Evolutionary conservation across 1,284 basidiomycete species (phyloP), one percentile per base, ranked within the genome.

Genomic region (Rhodotorula glutinis): DNA sequence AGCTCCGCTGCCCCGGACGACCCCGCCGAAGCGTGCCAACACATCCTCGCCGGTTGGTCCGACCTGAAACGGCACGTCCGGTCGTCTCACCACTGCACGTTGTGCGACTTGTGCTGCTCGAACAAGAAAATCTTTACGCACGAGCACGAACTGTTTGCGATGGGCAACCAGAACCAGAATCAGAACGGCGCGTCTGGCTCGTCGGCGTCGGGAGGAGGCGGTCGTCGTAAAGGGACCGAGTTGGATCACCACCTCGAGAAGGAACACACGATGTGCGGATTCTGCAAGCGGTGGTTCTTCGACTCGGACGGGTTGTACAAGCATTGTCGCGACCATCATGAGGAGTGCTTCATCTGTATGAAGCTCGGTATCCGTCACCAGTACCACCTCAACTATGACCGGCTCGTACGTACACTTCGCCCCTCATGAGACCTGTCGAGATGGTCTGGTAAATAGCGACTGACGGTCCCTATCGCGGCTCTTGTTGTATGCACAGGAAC

Each of bases 121-220:
- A 84, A 85, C 79, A 93, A 98, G 81, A 97, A 96, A 75, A 90
- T 98, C 56, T 98, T 98, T 80, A 84, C 91, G 0, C 94, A 98
- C 78, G 95, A 98, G 78, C 96, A 98, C 77, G 85, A 87, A 0
- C 79, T 97, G 25, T 97, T 95, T 77, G 83, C 87, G 1, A 83
- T 85, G 2, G 82, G 52, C 5, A 25, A 21, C 17, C 17, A 43
- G 17, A 30, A 41, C 25, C 11, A 8, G 10, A 51, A 29, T n/a
- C 16, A 17, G 25, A 21, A n/a, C n/a, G 46, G 46, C 1, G 44
- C 21, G 33, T 38, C 43, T 44, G 8, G 47, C n/a, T 4, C 49
- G 25, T 27, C 16, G 55, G 47, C 33, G 53, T 52, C 30, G 53
- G 56, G 3, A 25, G 52, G 43, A 44, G 21, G 33, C 11, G 33